phyloP scores from a whole-genome alignment of 164 flowering plant species.

The Nymphaea thermarum region DNA sequence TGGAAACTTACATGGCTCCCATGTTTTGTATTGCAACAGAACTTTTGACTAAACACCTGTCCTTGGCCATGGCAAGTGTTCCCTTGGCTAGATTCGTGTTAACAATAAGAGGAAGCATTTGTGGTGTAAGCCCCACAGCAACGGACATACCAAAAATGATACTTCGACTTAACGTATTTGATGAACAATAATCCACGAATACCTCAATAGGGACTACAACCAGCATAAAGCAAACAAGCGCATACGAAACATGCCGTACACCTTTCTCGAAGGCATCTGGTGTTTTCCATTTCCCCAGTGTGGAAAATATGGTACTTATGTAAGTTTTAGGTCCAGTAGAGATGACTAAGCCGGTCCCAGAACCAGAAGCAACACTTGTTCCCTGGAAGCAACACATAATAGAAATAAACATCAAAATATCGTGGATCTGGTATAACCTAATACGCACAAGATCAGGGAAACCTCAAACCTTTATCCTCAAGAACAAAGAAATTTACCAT shows the following conservation, averaged over 20 bases:
- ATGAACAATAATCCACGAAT: conserved; percentile 23
- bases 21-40: conserved; percentile 55
- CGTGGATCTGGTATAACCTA: too few species aligned
- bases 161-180: conserved; percentile 24
- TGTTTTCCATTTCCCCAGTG: conserved; percentile 42
- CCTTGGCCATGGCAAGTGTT: conserved; percentile 72
- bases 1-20: conserved; percentile 68
- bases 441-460: too few species aligned
- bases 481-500: conserved; percentile 34
- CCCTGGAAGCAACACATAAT: conserved; percentile 28
- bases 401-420: too few species aligned
- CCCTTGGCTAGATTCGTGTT: conserved; percentile 73
- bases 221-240: conserved; percentile 43
- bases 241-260: conserved; percentile 38
- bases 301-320: conserved; percentile 62
- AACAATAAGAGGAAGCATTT: conserved; percentile 73
- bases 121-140: conserved; percentile 72
- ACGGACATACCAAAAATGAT: conserved; percentile 55
- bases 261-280: conserved; percentile 51
- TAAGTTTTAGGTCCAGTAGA: conserved; percentile 79
- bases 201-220: conserved; percentile 35
- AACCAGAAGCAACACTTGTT: conserved; percentile 68
- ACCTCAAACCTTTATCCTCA: too few species aligned
- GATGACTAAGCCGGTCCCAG: conserved; percentile 62
- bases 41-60: conserved; percentile 70